Evolutionary conservation across 179 eudicot species (phyloP).

Genomic region (Heliamphora pulchella): DNA sequence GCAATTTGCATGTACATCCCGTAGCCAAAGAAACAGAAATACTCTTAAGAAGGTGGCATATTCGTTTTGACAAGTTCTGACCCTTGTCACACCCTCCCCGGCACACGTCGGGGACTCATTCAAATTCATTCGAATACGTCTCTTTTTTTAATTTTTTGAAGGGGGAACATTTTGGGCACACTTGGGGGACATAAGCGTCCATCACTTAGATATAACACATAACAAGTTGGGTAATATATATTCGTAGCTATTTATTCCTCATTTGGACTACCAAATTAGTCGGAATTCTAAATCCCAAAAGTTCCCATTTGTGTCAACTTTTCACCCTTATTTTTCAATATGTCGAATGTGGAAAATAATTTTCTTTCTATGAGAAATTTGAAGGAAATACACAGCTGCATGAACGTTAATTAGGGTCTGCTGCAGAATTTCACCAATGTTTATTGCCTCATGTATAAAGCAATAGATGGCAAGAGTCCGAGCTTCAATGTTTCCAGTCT

Average conservation of each 20-base stretch:
- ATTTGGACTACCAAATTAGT: background rate
- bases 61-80: too few species aligned
- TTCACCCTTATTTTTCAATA: background rate
- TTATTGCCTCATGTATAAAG: background rate
- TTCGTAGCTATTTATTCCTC: background rate
- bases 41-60: background rate
- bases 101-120: too few species aligned
- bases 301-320: background rate
- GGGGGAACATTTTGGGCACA: background rate
- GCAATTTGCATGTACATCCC: background rate
- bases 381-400: background rate
- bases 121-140: too few species aligned
- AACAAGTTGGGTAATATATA: too few species aligned
- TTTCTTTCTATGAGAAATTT: background rate
- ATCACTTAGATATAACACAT: background rate
- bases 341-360: background rate
- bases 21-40: background rate
- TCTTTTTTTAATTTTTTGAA: background rate
- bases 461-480: background rate
- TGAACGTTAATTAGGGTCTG: background rate
- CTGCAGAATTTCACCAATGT: background rate
- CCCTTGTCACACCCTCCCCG: too few species aligned
- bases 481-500: background rate
- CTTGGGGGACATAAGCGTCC: too few species aligned
- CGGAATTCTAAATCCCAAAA: background rate